phyloP scores from a whole-genome alignment of 73 alveolate species.

The Blepharisma japonicum region DNA sequence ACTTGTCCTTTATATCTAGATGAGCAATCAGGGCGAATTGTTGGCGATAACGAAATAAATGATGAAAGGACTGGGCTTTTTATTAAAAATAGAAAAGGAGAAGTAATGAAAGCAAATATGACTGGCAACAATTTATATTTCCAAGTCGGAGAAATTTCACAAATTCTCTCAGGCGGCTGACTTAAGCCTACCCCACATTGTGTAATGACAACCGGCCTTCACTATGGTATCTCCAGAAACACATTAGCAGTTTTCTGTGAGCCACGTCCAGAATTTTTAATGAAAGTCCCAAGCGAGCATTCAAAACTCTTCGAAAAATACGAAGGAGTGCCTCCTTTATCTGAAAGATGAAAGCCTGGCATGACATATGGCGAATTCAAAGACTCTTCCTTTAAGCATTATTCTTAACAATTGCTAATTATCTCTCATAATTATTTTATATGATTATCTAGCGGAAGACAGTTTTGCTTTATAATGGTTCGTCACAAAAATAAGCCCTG shows the following conservation, averaged over 20 bases:
- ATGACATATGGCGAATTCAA: not conserved
- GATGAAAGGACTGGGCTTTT: not conserved
- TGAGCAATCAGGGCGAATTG: not conserved
- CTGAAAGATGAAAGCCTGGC: not conserved
- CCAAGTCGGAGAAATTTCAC: not conserved
- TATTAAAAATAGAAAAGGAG: not conserved
- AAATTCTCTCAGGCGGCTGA: not conserved
- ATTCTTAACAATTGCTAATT: too few species aligned
- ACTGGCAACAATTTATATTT: not conserved
- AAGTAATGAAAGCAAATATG: not conserved
- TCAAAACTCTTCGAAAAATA: not conserved
- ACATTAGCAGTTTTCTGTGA: not conserved
- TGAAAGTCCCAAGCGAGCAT: not conserved
- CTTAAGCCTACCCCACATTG: not conserved
- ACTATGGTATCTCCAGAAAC: not conserved
- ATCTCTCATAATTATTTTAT: too few species aligned
- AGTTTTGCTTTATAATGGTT: not conserved
- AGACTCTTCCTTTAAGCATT: too few species aligned
- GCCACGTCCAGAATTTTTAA: not conserved
- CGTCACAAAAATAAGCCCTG: not conserved
- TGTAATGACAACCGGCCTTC: not conserved
- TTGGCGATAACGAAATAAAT: not conserved
- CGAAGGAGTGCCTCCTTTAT: not conserved
- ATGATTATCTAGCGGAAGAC: too few species aligned
- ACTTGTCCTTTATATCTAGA: not conserved